phyloP scores from a whole-genome alignment of 73 alveolate genomes.

The Effrenium voratum region DNA sequence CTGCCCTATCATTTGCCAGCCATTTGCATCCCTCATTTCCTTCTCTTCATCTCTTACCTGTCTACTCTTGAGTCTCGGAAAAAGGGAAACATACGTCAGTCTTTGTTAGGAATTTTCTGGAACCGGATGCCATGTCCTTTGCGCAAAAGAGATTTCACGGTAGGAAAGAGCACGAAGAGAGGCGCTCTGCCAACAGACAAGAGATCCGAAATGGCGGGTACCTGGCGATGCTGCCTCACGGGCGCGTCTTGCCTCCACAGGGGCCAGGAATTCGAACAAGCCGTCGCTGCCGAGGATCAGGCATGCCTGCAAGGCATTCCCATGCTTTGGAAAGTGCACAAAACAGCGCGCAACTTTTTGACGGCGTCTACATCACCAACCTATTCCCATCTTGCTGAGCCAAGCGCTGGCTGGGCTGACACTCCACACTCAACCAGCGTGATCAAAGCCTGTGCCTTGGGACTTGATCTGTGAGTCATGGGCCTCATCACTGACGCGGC shows the following conservation, averaged over 20 bases:
- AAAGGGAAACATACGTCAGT: too few species aligned
- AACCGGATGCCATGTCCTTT: too few species aligned
- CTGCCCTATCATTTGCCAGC: too few species aligned
- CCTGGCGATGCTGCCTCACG: neutral
- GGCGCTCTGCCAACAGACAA: too few species aligned
- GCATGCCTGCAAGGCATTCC: neutral
- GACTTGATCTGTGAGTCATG: too few species aligned
- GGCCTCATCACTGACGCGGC: neutral
- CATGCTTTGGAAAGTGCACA: neutral
- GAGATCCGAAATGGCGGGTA: neutral
- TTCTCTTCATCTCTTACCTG: too few species aligned
- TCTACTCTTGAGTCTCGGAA: too few species aligned
- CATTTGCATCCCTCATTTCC: too few species aligned
- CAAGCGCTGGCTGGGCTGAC: neutral
- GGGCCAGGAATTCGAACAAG: constrained; percentile 21
- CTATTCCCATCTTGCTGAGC: neutral
- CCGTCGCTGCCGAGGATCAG: constrained; percentile 4
- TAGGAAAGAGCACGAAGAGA: too few species aligned
- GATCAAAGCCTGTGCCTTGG: neutral
- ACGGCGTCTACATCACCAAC: too few species aligned
- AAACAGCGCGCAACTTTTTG: neutral
- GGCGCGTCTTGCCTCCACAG: neutral
- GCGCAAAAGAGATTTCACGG: too few species aligned
- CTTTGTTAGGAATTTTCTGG: too few species aligned
- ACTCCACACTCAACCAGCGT: neutral